A percentile compares a stretch with the other conserved stretches of the same genome.
Evolutionary conservation across 176 grass and related monocot species (phyloP).

Genomic region (Triticum urartu): DNA sequence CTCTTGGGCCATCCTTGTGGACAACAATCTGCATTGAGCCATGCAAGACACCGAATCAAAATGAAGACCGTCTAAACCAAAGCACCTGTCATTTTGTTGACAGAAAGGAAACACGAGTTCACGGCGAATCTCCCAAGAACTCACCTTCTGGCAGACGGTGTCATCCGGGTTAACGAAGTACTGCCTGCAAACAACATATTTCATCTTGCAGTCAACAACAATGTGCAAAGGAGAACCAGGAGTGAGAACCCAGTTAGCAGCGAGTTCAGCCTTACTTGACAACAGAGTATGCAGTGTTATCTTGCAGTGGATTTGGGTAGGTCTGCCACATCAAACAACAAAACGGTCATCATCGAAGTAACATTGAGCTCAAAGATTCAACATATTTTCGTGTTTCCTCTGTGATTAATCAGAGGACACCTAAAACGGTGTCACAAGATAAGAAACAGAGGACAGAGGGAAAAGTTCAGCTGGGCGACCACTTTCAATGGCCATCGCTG

Average conservation of each 20-base stretch:
- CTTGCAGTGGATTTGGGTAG: slow-evolving; percentile 87
- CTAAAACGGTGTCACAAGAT: no score
- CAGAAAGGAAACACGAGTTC: neutral
- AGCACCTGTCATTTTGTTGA: neutral
- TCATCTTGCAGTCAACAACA: neutral
- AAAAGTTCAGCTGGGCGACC: neutral
- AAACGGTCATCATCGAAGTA: neutral
- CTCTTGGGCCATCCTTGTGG: slow-evolving; percentile 75
- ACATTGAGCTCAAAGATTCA: no score
- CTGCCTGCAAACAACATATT: slow-evolving; percentile 48
- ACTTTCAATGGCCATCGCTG: neutral
- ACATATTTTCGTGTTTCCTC: no score
- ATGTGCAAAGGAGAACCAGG: neutral
- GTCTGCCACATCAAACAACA: slow-evolving; percentile 49
- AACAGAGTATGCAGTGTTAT: slow-evolving; percentile 93
- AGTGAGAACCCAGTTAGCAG: neutral
- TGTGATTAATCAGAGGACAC: no score
- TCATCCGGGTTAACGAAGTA: slow-evolving; percentile 87
- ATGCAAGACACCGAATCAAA: neutral
- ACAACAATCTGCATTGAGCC: slow-evolving; percentile 68
- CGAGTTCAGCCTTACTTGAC: slow-evolving; percentile 61
- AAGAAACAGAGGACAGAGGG: neutral
- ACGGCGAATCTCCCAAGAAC: neutral
- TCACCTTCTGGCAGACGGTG: slow-evolving; percentile 93
- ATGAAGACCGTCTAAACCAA: neutral